Evolutionary conservation across 2,329 filamentous ascomycete genomes (phyloP).

Genomic region (Elsinoe australis): DNA sequence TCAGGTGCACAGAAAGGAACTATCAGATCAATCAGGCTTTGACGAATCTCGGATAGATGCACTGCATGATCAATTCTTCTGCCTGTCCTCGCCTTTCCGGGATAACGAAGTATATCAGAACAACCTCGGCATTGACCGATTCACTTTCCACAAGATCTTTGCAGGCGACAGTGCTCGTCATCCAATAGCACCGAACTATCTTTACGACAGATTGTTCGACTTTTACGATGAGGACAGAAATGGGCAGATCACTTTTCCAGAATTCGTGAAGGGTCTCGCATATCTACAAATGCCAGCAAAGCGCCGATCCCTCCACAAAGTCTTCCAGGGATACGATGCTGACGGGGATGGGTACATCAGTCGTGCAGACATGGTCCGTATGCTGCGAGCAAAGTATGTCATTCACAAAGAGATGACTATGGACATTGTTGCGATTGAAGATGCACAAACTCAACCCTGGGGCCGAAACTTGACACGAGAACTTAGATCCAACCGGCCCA

Average conservation of each 20-base stretch:
- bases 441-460: slow-evolving; percentile 48
- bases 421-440: slow-evolving; percentile 69
- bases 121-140: slow-evolving; percentile 77
- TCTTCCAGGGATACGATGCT: slow-evolving; percentile 86
- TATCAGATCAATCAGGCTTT: slow-evolving; percentile 43
- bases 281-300: slow-evolving; percentile 51
- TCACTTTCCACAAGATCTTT: slow-evolving; percentile 86
- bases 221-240: slow-evolving; percentile 93
- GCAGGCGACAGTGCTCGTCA: slow-evolving; percentile 54
- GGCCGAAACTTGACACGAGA: slow-evolving; percentile 27
- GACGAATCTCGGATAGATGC: slow-evolving; percentile 85
- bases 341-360: slow-evolving; percentile 80
- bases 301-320: slow-evolving; percentile 60
- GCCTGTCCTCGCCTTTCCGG: slow-evolving; percentile 79
- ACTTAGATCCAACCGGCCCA: slow-evolving; percentile 39
- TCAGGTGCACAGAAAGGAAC: slow-evolving; percentile 56
- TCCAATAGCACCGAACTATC: slow-evolving; percentile 75
- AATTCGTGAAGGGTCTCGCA: slow-evolving; percentile 79
- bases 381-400: slow-evolving; percentile 88
- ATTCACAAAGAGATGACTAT: slow-evolving; percentile 83
- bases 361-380: slow-evolving; percentile 77
- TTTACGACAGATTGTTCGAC: slow-evolving; percentile 92
- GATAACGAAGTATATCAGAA: slow-evolving; percentile 65
- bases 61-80: slow-evolving; percentile 94
- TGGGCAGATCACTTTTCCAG: slow-evolving; percentile 81